Base-by-base conservation (phyloP, 305 asterid genomes). In the Fraxinus velutina region DNA sequence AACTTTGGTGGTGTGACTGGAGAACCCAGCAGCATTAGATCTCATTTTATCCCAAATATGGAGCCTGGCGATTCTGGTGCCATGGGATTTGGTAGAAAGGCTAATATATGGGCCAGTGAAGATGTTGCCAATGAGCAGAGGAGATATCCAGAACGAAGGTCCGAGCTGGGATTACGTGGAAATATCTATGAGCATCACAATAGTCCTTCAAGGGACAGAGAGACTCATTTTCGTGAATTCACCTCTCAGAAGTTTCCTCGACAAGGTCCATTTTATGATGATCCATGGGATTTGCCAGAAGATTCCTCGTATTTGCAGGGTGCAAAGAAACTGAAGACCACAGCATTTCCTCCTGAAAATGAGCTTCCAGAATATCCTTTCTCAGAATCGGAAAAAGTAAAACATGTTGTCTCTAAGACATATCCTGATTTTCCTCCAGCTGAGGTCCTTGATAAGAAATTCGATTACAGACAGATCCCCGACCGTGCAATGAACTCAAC, bases 211-310 rank as follows among this genome's bases (percentile, higher is more conserved):
- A 87, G 89, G 83, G 88, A 82, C 80, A 81, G 89, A 24, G 82
- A 80, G 75, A 36, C 81, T 82, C 94, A 64, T 83, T 85, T 84
- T 36, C 93, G 80, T 74, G 96, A 91, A 70, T 87, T 78, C 84
- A 90, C 97, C 79, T 93, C 94, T 34, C 89, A 78, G 77, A 82
- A 82, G 64, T 87, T 86, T 83, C 82, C 86, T 79, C 89, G 85
- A 76, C 87, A 84, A 79, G 93, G 88, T 79, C 89, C 86, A 33
- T 84, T 81, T 66, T 85, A 84, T 84, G 96, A 93, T 79, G 99
- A 93, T 83, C 90, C 92, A 15, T 95, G 95, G 95, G 99, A 93
- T 86, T 87, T 95, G 85, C 99, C 97, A n/a, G 98, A 93, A 83
- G 99, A 95, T 39, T 86, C 88, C 34, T 86, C 90, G 5, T 81